Evolutionary conservation across 2,329 filamentous ascomycete genomes (phyloP).

Genomic region (Rugonectria rugulosa): DNA sequence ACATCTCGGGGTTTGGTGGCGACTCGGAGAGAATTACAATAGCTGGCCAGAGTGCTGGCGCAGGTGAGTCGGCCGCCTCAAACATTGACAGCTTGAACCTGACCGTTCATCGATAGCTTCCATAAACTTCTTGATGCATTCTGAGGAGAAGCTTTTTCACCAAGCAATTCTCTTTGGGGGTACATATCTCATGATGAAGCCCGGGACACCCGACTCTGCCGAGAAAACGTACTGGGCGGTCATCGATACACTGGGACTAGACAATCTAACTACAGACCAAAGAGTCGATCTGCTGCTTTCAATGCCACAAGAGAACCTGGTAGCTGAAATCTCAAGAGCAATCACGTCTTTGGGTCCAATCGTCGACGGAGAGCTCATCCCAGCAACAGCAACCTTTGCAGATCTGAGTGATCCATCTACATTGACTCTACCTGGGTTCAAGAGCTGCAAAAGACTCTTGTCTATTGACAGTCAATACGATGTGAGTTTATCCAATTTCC

Average conservation of each 20-base stretch:
- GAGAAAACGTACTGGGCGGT: neutral
- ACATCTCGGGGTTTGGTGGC: constrained; percentile 9
- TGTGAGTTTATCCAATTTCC: neutral
- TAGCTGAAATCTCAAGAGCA: neutral
- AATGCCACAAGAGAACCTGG: constrained; percentile 7
- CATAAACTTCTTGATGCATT: constrained; percentile 1
- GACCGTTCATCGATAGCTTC: neutral
- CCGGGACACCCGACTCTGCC: neutral
- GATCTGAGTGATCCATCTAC: neutral
- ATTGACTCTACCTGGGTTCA: neutral
- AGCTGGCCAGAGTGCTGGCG: constrained; percentile 10
- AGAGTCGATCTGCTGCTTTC: neutral
- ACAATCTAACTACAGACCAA: neutral
- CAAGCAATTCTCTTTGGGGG: neutral
- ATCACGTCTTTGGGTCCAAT: constrained; percentile 1
- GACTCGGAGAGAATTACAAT: constrained; percentile 2
- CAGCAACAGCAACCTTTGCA: neutral
- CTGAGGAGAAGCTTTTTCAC: neutral
- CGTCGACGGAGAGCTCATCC: neutral
- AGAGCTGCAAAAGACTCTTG: neutral
- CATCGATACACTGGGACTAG: neutral
- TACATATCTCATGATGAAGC: constrained; percentile 8
- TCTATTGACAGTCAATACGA: constrained; percentile 4
- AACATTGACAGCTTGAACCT: neutral
- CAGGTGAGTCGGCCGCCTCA: neutral